Percentiles rank a stretch among this genome's conserved stretches.
phyloP scores from a whole-genome alignment of 2,329 filamentous ascomycete genomes.

The Botrytis tulipae region DNA sequence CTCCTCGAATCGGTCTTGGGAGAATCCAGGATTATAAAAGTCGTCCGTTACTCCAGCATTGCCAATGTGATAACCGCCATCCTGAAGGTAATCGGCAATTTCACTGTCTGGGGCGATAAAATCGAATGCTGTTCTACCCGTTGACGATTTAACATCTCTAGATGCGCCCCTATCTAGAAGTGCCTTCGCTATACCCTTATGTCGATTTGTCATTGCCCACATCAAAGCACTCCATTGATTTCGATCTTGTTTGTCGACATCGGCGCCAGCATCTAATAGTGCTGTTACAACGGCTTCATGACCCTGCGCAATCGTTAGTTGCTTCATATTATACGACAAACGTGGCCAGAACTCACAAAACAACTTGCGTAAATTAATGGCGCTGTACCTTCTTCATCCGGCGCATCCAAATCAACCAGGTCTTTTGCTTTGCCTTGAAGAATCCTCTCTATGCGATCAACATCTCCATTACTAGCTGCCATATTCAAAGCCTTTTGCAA shows the following conservation, averaged over 20 bases:
- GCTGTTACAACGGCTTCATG: constrained; percentile 85
- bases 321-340: not conserved
- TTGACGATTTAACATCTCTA: constrained; percentile 92
- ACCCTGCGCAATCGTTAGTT: constrained; percentile 52
- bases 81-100: constrained; percentile 91
- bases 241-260: constrained; percentile 89
- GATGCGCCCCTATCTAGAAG: constrained; percentile 91
- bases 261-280: constrained; percentile 79
- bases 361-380: constrained; percentile 97
- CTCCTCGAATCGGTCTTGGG: constrained; percentile 91
- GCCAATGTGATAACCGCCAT: constrained; percentile 89
- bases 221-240: constrained; percentile 98
- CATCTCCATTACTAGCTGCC: constrained; percentile 94
- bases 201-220: constrained; percentile 99
- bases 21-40: constrained; percentile 90
- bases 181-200: constrained; percentile 92
- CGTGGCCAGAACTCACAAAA: constrained; percentile 62
- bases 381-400: constrained; percentile 94
- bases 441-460: constrained; percentile 74
- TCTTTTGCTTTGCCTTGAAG: constrained; percentile 69
- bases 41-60: constrained; percentile 79
- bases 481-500: constrained; percentile 89
- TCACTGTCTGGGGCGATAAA: constrained; percentile 95
- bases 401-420: constrained; percentile 80
- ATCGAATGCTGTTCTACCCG: constrained; percentile 89